Evolutionary conservation across 2,329 filamentous ascomycete species (phyloP).

Genomic region (Talaromyces sp.): DNA sequence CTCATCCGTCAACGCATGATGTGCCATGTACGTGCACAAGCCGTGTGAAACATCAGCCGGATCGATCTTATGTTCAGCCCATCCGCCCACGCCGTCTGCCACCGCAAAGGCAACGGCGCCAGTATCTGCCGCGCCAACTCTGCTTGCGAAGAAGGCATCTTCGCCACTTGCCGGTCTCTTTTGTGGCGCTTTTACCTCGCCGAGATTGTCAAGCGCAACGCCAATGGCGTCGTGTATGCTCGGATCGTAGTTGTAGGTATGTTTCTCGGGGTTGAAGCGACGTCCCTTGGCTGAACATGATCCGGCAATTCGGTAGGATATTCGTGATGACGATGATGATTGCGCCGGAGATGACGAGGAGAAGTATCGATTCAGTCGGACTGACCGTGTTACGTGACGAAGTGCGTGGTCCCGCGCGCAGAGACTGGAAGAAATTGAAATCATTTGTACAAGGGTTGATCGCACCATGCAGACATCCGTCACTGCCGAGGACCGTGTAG

Average conservation of each 20-base stretch:
- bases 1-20: conserved; percentile 58
- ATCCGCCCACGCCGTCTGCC: conserved; percentile 92
- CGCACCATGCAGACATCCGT: conserved; percentile 7
- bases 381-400: conserved; percentile 20
- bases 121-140: conserved; percentile 58
- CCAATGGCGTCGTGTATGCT: conserved; percentile 35
- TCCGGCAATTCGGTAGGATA: conserved; percentile 68
- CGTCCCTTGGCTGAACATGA: conserved; percentile 72
- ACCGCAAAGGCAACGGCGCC: conserved; percentile 71
- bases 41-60: conserved; percentile 93
- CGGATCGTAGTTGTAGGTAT: conserved; percentile 70
- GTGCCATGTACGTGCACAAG: conserved; percentile 88
- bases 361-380: conserved; percentile 27
- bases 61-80: conserved; percentile 88
- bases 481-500: conserved; percentile 10
- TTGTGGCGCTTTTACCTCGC: conserved; percentile 45
- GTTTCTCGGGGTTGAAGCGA: conserved; percentile 62
- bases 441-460: conserved; percentile 1
- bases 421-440: background rate
- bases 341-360: conserved; percentile 3
- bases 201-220: conserved; percentile 29
- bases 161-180: conserved; percentile 77
- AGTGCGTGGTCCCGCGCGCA: background rate
- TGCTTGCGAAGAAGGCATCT: conserved; percentile 90
- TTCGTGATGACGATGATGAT: conserved; percentile 30